These are phyloP conservation scores for Chlamydomonas sp. DNA, from an alignment of 139 green algal species.

Conservation along the genomic window DNA sequence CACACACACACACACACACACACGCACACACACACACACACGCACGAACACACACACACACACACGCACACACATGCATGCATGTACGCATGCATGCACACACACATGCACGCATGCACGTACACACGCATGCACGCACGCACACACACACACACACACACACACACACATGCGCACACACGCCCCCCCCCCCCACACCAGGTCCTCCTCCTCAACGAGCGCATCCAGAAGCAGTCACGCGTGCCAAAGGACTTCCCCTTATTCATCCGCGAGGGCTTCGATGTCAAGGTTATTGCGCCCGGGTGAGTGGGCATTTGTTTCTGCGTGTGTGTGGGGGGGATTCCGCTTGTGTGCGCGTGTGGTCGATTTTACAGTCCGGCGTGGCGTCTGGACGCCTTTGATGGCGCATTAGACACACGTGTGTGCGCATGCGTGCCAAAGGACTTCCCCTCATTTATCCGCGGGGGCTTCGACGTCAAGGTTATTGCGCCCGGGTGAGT, in stretches of 20 bases:
- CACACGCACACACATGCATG: too few relatives aligned
- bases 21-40: too few relatives aligned
- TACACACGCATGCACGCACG: not conserved
- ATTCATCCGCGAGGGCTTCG: constrained; percentile 85
- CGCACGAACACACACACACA: too few relatives aligned
- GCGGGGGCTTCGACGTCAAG: constrained; percentile 85
- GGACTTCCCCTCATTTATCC: constrained; percentile 81
- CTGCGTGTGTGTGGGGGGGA: too few relatives aligned
- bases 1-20: too few relatives aligned
- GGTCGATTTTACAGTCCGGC: too few relatives aligned
- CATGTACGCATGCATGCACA: too few relatives aligned
- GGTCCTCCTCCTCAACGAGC: constrained; percentile 69
- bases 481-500: constrained; percentile 44
- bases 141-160: not conserved
- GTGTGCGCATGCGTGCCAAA: constrained; percentile 60
- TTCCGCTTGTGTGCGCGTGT: too few relatives aligned
- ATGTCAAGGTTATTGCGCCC: constrained; percentile 64
- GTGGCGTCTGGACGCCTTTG: not conserved
- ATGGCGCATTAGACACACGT: not conserved
- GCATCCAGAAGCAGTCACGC: constrained; percentile 78
- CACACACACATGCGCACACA: not conserved
- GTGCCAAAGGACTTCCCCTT: constrained; percentile 69
- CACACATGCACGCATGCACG: too few relatives aligned
- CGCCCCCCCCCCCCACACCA: constrained; percentile 19
- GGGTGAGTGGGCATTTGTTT: too few relatives aligned